Conservation (phyloP, 805 yeast genomes). For the Pichia kluyveri region DNA sequence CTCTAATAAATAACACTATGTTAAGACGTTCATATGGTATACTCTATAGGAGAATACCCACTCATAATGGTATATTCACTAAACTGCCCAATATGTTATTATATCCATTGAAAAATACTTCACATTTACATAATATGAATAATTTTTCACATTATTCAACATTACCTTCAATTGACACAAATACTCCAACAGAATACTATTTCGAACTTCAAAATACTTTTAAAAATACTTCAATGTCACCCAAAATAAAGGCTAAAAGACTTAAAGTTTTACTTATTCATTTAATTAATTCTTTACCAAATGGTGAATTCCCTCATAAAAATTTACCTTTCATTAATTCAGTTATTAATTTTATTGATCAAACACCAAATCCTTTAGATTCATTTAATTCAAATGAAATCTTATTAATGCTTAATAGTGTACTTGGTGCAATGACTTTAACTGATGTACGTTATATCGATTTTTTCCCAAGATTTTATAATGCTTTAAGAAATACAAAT, state of each 20-base stretch:
- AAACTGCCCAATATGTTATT: too few species aligned
- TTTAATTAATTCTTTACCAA: constrained; percentile 13
- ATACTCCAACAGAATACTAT: background rate
- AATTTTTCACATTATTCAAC: background rate
- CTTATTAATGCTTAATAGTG: constrained; percentile 16
- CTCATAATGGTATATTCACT: too few species aligned
- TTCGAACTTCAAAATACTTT: constrained; percentile 20
- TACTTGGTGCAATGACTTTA: constrained; percentile 21
- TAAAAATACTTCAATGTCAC: constrained; percentile 17
- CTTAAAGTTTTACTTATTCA: constrained; percentile 15
- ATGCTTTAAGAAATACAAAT: constrained; percentile 19
- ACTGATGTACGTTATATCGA: constrained; percentile 21
- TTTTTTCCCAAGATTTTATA: constrained; percentile 28
- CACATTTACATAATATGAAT: background rate
- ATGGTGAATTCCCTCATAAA: constrained; percentile 15
- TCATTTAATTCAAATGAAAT: constrained; percentile 17
- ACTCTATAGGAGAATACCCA: too few species aligned
- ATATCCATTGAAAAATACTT: too few species aligned
- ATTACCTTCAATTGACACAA: background rate
- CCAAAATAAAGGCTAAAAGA: constrained; percentile 20
- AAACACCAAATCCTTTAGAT: constrained; percentile 18
- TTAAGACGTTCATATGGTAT: too few species aligned
- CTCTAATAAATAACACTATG: too few species aligned
- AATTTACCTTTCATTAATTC: constrained; percentile 23
- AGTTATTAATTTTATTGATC: constrained; percentile 23